phyloP scores from a whole-genome alignment of 2,329 filamentous ascomycete genomes.

The Ophiocordyceps robertsii region DNA sequence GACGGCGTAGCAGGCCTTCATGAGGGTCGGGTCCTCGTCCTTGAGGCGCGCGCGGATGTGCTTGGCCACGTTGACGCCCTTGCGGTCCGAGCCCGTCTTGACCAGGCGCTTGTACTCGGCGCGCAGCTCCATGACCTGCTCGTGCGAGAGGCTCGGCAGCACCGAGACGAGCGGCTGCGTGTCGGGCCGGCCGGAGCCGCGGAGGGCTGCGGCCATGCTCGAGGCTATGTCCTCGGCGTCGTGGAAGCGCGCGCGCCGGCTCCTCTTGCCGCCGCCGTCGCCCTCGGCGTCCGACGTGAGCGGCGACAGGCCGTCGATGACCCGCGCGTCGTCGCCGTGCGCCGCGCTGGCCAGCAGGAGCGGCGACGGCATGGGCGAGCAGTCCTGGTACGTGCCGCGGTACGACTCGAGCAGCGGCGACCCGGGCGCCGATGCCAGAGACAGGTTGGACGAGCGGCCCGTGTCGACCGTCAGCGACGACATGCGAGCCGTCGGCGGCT shows the following conservation, averaged over 20 bases:
- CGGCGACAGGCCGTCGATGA: conserved; percentile 38
- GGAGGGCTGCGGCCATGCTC: conserved; percentile 62
- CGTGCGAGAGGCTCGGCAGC: conserved; percentile 69
- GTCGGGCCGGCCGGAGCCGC: conserved; percentile 51
- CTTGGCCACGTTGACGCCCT: conserved; percentile 74
- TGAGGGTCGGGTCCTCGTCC: conserved; percentile 60
- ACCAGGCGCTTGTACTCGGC: conserved; percentile 81
- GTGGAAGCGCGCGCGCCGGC: conserved; percentile 63
- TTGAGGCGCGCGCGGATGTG: conserved; percentile 69
- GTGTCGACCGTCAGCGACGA: conserved; percentile 37
- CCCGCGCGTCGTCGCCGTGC: conserved; percentile 33
- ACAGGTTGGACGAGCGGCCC: conserved; percentile 23
- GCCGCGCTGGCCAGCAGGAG: conserved; percentile 39
- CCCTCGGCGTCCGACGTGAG: conserved; percentile 31
- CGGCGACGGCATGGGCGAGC: conserved; percentile 88
- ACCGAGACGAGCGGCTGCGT: conserved; percentile 66
- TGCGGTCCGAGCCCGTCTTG: conserved; percentile 59
- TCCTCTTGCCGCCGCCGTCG: conserved; percentile 31
- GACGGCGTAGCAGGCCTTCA: conserved; percentile 83
- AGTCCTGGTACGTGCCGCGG: conserved; percentile 83
- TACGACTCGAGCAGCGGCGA: conserved; percentile 88
- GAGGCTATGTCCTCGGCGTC: conserved; percentile 70
- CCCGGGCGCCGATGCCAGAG: conserved; percentile 48
- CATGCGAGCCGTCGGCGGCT: conserved; percentile 35
- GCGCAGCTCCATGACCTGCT: conserved; percentile 79